Conservation (phyloP, 1,284 basidiomycete species). For the Trametes sp. region DNA sequence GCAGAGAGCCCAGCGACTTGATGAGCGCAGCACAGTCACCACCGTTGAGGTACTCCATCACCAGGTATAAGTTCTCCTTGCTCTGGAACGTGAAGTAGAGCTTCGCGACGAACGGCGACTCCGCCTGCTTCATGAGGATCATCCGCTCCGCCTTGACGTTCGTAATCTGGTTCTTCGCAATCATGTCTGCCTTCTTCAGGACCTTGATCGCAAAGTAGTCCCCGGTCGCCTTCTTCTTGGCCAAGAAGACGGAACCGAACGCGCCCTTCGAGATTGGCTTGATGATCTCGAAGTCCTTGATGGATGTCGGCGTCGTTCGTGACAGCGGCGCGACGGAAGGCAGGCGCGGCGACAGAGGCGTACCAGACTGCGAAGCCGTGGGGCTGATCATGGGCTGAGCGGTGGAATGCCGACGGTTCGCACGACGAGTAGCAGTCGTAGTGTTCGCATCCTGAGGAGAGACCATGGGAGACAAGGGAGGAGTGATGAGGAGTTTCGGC, state of each 20-base stretch:
- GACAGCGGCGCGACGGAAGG: conserved; percentile 80
- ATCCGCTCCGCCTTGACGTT: conserved; percentile 99
- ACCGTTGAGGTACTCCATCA: conserved; percentile 99
- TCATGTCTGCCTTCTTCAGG: conserved; percentile 99
- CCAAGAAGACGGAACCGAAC: conserved; percentile 97
- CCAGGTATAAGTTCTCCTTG: conserved; percentile 97
- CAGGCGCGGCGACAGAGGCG: conserved; percentile 89
- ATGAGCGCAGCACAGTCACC: conserved; percentile 97
- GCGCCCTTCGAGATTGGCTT: conserved; percentile 99
- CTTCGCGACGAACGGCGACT: conserved; percentile 99
- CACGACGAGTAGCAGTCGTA: conserved; percentile 51
- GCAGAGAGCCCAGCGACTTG: conserved; percentile 92
- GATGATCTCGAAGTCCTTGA: conserved; percentile 99
- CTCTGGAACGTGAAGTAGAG: conserved; percentile 99
- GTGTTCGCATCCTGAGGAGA: conserved; percentile 58
- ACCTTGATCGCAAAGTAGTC: conserved; percentile 99
- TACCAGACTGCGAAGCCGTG: conserved; percentile 51
- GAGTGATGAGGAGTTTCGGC: conserved; percentile 71
- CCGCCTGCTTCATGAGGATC: conserved; percentile 99
- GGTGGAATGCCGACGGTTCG: conserved; percentile 77
- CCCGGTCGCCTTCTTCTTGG: conserved; percentile 97
- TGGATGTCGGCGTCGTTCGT: conserved; percentile 87
- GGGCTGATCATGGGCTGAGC: conserved; percentile 69
- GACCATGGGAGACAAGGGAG: conserved; percentile 77
- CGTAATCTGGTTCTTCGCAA: conserved; percentile 99